Percentiles rank a stretch among this genome's conserved stretches.
Conservation (phyloP, 768 basidiomycete genomes). For the Infundibulicybe gibba region DNA sequence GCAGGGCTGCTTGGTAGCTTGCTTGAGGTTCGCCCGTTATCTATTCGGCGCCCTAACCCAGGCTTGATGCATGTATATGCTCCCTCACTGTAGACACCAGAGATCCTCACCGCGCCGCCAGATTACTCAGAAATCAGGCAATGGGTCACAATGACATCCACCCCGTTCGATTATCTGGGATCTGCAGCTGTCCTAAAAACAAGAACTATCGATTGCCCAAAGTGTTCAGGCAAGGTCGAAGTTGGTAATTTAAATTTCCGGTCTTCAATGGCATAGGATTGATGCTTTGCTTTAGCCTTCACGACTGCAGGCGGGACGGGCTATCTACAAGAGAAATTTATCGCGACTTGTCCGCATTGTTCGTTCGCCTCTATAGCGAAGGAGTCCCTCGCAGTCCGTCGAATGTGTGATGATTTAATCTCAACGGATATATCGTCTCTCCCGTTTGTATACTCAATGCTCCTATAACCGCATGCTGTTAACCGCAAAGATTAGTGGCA, state of each 20-base stretch:
- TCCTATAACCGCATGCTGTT: neutral
- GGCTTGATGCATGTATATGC: neutral
- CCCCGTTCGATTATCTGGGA: constrained; percentile 10
- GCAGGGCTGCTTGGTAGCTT: constrained; percentile 4
- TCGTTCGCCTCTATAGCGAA: constrained; percentile 43
- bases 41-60: neutral
- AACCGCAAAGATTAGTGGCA: neutral
- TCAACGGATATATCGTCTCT: constrained; percentile 14
- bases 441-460: constrained; percentile 19
- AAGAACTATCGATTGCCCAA: constrained; percentile 17
- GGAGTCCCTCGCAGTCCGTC: constrained; percentile 36
- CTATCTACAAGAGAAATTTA: constrained; percentile 43
- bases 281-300: constrained; percentile 31
- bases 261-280: neutral
- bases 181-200: constrained; percentile 2
- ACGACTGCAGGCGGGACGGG: constrained; percentile 37
- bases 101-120: neutral
- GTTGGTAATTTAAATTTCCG: constrained; percentile 10
- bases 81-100: neutral
- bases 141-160: constrained; percentile 4
- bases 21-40: neutral
- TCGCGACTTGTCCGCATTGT: constrained; percentile 20
- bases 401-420: constrained; percentile 37
- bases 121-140: neutral
- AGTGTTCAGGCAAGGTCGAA: constrained; percentile 8